Base-by-base conservation (phyloP, 176 grass and related monocot genomes). In the Hordeum marinum region DNA sequence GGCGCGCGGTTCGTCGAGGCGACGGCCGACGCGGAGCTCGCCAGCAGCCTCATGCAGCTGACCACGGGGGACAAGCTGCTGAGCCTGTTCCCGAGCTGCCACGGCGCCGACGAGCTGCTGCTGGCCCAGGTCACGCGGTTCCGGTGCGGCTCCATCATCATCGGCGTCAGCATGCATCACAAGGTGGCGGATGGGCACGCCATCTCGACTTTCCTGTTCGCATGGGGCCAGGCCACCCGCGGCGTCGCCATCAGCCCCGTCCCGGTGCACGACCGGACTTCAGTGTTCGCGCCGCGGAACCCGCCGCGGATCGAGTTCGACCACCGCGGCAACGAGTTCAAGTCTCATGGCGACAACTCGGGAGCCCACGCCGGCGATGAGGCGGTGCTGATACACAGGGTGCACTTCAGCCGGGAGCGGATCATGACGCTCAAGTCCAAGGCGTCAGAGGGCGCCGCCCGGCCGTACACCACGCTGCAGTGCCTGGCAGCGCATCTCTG, bases 91-190 rank as follows among this genome's bases (percentile, higher is more conserved):
- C 50, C 11, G 25, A 17, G 12, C 11, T 12, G 64, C 21, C n/a
- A 45, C 25, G 52, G 50, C 55, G 57, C 40, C 14, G 64, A 59
- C 5, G 85, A 86, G 77, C 21, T 79, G 34, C 3, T 78, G 48
- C 75, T 68, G 7, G 35, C 58, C 34, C 83, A 85, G 74, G 17
- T 85, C n/a, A 85, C 83, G 11, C 46, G 63, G 63, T 85, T 85
- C 63, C 1, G 11, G 0, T 85, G 83, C 48, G 63, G 63, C 11
- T 57, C 48, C 48, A 2, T 69, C 24, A 25, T 48, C 26, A 25
- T 78, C 0, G 75, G 83, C 25, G 4, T 14, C 63, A 70, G 50
- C 36, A 21, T 25, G 63, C 35, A 23, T 2, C 83, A 85, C 18
- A 3, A 8, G 5, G 74, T 85, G 5, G 18, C 63, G 7, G 74